These are phyloP conservation scores for Mycena citricolor DNA, from an alignment of 1,284 basidiomycete genomes.

Conservation along the genomic window DNA sequence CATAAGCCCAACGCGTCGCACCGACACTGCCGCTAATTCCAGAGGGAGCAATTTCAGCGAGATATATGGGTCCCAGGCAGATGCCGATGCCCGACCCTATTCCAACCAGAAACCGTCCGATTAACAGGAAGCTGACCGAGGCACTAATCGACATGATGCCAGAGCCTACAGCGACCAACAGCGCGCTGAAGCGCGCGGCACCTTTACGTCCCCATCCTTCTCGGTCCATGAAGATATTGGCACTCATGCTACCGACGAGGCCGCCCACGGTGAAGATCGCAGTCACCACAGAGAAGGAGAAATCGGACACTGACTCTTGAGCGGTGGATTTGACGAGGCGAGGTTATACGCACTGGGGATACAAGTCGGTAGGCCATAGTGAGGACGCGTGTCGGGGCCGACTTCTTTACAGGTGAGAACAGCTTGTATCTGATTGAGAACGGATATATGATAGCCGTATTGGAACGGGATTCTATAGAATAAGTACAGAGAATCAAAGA, in stretches of 20 bases:
- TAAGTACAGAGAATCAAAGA: slow-evolving; percentile 2
- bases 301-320: too few species aligned
- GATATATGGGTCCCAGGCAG: slow-evolving; percentile 84
- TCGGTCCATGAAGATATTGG: slow-evolving; percentile 69
- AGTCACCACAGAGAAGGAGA: slow-evolving; percentile 78
- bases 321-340: too few species aligned
- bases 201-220: slow-evolving; percentile 72
- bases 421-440: slow-evolving; percentile 83
- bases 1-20: slow-evolving; percentile 37
- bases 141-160: slow-evolving; percentile 64
- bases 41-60: slow-evolving; percentile 79
- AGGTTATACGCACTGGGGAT: slow-evolving; percentile 76
- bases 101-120: slow-evolving; percentile 83
- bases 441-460: slow-evolving; percentile 85
- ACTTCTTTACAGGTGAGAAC: slow-evolving; percentile 66
- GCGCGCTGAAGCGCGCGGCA: slow-evolving; percentile 58
- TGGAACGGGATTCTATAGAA: slow-evolving; percentile 27
- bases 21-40: slow-evolving; percentile 74
- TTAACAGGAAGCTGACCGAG: slow-evolving; percentile 54
- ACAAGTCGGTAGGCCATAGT: slow-evolving; percentile 57
- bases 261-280: slow-evolving; percentile 89
- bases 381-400: slow-evolving; percentile 25
- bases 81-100: slow-evolving; percentile 81
- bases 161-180: slow-evolving; percentile 60
- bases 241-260: slow-evolving; percentile 70